Evolutionary conservation across 169 alveolate genomes (phyloP).

Genomic region (Amoebophrya sp.): DNA sequence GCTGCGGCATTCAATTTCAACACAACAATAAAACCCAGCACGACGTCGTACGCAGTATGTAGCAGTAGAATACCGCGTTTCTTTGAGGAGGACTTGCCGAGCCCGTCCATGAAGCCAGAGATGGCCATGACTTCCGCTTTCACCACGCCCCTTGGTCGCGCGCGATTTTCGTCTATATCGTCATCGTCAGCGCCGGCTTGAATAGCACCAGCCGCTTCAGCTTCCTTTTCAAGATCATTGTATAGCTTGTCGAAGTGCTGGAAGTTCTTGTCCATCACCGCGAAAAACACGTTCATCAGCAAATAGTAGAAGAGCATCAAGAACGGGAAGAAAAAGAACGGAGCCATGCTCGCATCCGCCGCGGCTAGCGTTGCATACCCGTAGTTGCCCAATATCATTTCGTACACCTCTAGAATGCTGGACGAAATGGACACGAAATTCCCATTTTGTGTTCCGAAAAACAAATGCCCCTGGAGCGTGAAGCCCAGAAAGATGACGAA

Average conservation of each 20-base stretch:
- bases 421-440: not conserved
- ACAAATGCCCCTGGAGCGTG: not conserved
- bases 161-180: too few relatives aligned
- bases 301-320: not conserved
- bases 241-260: conserved; percentile 19
- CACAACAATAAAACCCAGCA: too few relatives aligned
- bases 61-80: too few relatives aligned
- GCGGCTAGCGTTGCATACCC: not conserved
- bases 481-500: conserved; percentile 23
- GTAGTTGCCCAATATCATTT: not conserved
- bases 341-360: not conserved
- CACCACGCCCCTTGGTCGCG: too few relatives aligned
- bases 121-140: too few relatives aligned
- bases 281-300: conserved; percentile 12
- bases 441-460: not conserved
- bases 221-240: too few relatives aligned
- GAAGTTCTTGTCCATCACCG: conserved; percentile 6
- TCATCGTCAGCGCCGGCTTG: too few relatives aligned
- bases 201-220: too few relatives aligned
- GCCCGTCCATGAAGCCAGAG: too few relatives aligned
- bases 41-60: too few relatives aligned
- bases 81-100: too few relatives aligned
- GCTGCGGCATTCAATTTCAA: too few relatives aligned
- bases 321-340: conserved; percentile 4
- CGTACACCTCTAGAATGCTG: not conserved